Conservation (phyloP, 2,329 filamentous ascomycete genomes). For the Kalmusia sp. region DNA sequence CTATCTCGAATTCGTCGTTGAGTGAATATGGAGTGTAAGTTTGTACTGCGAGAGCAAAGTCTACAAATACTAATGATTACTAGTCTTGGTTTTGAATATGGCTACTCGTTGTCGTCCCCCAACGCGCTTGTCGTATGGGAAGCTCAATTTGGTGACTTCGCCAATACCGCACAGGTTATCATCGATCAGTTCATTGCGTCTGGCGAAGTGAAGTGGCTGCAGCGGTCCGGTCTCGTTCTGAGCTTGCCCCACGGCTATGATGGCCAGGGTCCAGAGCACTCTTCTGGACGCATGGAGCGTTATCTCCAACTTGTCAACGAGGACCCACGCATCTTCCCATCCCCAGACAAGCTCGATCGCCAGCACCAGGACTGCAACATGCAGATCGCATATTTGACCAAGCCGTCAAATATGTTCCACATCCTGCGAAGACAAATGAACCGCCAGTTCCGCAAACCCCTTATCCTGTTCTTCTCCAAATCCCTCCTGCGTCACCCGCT, state of each 20-base stretch:
- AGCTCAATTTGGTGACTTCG: slow-evolving; percentile 98
- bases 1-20: slow-evolving; percentile 94
- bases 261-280: slow-evolving; percentile 97
- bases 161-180: slow-evolving; percentile 99
- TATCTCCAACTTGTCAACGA: slow-evolving; percentile 98
- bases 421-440: slow-evolving; percentile 97
- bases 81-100: slow-evolving; percentile 95
- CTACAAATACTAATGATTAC: slow-evolving; percentile 27
- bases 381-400: slow-evolving; percentile 98
- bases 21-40: slow-evolving; percentile 72
- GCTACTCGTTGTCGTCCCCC: slow-evolving; percentile 95
- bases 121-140: slow-evolving; percentile 99
- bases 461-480: slow-evolving; percentile 99
- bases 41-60: background rate
- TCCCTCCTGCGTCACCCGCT: slow-evolving; percentile 92
- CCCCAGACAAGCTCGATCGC: slow-evolving; percentile 85
- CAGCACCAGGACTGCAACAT: slow-evolving; percentile 99
- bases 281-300: slow-evolving; percentile 94
- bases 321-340: slow-evolving; percentile 91
- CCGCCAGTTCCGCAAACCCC: slow-evolving; percentile 97
- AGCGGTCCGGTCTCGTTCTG: slow-evolving; percentile 95
- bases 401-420: slow-evolving; percentile 95
- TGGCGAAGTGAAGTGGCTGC: slow-evolving; percentile 98
- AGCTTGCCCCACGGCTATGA: slow-evolving; percentile 98
- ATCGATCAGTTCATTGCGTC: slow-evolving; percentile 99